A percentile compares a stretch with the other conserved stretches of the same genome.
phyloP scores from a whole-genome alignment of 83 land plant species.

The Picea mariana region DNA sequence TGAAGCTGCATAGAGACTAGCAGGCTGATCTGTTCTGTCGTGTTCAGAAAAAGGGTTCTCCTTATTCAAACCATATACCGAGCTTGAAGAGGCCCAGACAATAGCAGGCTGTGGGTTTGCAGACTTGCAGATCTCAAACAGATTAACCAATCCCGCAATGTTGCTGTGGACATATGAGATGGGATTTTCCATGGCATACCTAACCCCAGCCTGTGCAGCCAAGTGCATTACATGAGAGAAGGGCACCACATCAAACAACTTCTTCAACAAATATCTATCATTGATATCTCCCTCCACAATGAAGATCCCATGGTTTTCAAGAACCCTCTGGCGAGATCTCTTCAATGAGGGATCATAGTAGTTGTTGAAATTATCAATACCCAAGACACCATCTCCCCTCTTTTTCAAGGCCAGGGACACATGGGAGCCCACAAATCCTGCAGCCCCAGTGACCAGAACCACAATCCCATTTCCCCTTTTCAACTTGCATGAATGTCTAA shows the following conservation, averaged over 20 bases:
- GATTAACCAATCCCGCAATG: constrained; percentile 43
- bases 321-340: constrained; percentile 28
- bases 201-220: constrained; percentile 58
- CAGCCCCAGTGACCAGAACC: constrained; percentile 59
- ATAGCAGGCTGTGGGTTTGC: constrained; percentile 48
- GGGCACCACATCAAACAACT: constrained; percentile 44
- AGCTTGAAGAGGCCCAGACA: constrained; percentile 59
- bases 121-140: constrained; percentile 47
- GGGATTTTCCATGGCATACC: constrained; percentile 53
- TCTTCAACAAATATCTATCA: constrained; percentile 26
- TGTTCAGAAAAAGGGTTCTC: constrained; percentile 58
- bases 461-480: constrained; percentile 20
- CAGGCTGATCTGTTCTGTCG: constrained; percentile 60
- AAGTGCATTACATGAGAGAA: constrained; percentile 61
- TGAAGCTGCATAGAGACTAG: constrained; percentile 69
- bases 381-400: constrained; percentile 55
- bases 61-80: constrained; percentile 60
- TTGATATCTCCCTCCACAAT: constrained; percentile 60
- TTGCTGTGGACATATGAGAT: constrained; percentile 50
- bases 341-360: constrained; percentile 56
- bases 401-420: constrained; percentile 38
- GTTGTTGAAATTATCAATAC: constrained; percentile 57
- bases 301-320: constrained; percentile 30
- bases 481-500: constrained; percentile 20
- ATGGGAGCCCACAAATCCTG: constrained; percentile 59